phyloP scores from a whole-genome alignment of 2,329 filamentous ascomycete genomes.

The Ceratocystis destructans region DNA sequence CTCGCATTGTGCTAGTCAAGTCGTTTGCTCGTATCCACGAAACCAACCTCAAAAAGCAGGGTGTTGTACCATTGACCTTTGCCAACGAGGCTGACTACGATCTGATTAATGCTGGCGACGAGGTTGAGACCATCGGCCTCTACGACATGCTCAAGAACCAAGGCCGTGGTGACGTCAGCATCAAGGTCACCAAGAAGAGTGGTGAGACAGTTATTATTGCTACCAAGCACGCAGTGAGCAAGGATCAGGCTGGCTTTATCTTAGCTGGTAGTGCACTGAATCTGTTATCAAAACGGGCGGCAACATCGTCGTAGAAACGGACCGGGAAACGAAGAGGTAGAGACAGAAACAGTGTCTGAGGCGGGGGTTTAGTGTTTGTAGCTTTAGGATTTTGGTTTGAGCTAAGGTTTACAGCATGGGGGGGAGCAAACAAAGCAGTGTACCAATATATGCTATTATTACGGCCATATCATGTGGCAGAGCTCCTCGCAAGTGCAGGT shows the following conservation, averaged over 20 bases:
- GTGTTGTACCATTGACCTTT: conserved; percentile 87
- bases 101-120: conserved; percentile 65
- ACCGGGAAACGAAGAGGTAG: background rate
- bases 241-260: conserved; percentile 85
- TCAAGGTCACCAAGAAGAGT: conserved; percentile 47
- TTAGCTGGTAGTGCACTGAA: conserved; percentile 90
- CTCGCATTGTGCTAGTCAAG: conserved; percentile 70
- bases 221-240: conserved; percentile 76
- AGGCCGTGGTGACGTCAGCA: conserved; percentile 61
- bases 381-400: background rate
- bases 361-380: background rate
- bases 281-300: conserved; percentile 52
- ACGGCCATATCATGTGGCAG: background rate
- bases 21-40: conserved; percentile 87
- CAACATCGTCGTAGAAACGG: background rate
- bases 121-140: conserved; percentile 68
- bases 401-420: background rate
- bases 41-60: conserved; percentile 95
- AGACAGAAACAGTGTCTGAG: background rate
- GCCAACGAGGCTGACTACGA: conserved; percentile 81
- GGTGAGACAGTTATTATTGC: conserved; percentile 56
- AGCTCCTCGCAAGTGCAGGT: background rate
- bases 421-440: background rate
- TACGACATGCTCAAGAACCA: conserved; percentile 65
- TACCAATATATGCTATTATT: background rate